Evolutionary conservation across 495 filamentous ascomycete species (phyloP), one percentile per base, ranked within the genome.

Genomic region (Penicillium parvum): DNA sequence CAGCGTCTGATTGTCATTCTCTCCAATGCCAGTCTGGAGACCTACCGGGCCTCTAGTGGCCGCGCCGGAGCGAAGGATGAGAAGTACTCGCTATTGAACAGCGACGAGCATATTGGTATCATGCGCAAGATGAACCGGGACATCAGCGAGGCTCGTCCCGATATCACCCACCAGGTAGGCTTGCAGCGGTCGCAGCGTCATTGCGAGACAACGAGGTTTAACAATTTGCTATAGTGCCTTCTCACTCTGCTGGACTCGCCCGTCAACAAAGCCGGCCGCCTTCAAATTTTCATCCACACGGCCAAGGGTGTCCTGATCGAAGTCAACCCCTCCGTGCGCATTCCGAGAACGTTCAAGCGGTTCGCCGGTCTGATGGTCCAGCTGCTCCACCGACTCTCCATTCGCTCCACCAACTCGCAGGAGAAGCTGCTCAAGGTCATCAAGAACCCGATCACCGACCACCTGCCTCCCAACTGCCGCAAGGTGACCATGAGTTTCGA

Each of bases 41-140:
- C 92, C 6, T 96, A 95, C 75, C 90, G 89, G 58, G 86, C 90
- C 25, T 81, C 85, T 34, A 79, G 78, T 40, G 80, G 83, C 17
- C 82, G 85, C 42, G 76, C 71, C 48, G 83, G 83, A 27, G 71
- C 77, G 45, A 77, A 77, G 16, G 90, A 95, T 52, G 92, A 97
- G 53, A 96, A 96, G 60, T 97, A 92, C 68, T 88, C 88, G 33
- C 72, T 98, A 29, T 78, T 98, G 51, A 98, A 98, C 75, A 96
- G 90, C 62, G 92, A 98, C 55, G 92, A 98, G 69, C 92, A 98
- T 61, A 98, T 98, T 48, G 94, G 92, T 37, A 83, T 96, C 48
- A 92, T 97, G 88, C 84, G 94, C 59, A 98, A 96, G 77, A 96
- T 96, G 91, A 94, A 94, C 68, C 74, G 92, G 36, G 92, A 98